Evolutionary conservation across 1,139 yeast species (phyloP).

Genomic region (Suhomyces maxii): DNA sequence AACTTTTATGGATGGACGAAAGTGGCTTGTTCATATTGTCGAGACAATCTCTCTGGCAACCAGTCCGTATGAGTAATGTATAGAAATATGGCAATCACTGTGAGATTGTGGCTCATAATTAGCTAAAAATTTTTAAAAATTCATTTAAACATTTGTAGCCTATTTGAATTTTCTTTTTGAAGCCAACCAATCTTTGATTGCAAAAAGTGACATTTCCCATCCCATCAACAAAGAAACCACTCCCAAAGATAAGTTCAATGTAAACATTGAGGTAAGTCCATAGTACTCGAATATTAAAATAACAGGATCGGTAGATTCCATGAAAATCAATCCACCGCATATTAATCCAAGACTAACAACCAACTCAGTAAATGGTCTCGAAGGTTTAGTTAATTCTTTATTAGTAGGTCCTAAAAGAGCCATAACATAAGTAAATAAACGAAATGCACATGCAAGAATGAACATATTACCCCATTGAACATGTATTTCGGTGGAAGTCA

Average conservation of each 20-base stretch:
- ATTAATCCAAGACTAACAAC: slow-evolving; percentile 74
- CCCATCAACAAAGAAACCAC: slow-evolving; percentile 79
- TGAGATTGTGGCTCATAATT: too few species aligned
- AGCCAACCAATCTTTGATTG: slow-evolving; percentile 57
- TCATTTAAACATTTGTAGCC: neutral
- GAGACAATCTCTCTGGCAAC: too few species aligned
- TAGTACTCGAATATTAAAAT: slow-evolving; percentile 80
- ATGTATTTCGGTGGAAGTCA: slow-evolving; percentile 75
- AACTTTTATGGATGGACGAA: too few species aligned
- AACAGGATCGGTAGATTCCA: slow-evolving; percentile 87
- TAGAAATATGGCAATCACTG: too few species aligned
- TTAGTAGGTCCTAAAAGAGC: slow-evolving; percentile 46
- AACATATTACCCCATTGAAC: slow-evolving; percentile 89
- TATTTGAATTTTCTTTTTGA: slow-evolving; percentile 2
- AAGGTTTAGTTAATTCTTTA: slow-evolving; percentile 44
- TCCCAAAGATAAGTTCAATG: slow-evolving; percentile 83
- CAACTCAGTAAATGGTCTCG: slow-evolving; percentile 78
- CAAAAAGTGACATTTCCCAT: slow-evolving; percentile 76
- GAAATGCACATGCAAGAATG: slow-evolving; percentile 73
- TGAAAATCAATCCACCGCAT: slow-evolving; percentile 87
- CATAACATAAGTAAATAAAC: slow-evolving; percentile 67
- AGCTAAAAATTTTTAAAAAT: too few species aligned
- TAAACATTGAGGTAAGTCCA: slow-evolving; percentile 88
- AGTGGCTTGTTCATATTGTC: too few species aligned
- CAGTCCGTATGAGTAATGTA: too few species aligned